Evolutionary conservation across 1,139 yeast genomes (phyloP).

Genomic region (Candida sojae): DNA sequence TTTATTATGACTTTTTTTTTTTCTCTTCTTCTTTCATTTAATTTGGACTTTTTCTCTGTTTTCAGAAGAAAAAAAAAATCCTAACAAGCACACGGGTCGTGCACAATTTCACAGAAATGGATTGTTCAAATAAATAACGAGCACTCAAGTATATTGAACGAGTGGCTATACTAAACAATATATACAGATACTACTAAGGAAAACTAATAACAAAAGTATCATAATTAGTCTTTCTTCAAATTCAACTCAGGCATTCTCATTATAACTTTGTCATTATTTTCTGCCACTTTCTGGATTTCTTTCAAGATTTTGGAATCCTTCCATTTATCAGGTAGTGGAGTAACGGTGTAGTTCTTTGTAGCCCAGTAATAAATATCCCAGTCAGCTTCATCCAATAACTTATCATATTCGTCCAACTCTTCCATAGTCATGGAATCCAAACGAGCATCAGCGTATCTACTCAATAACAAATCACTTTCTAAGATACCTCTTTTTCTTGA

Average conservation of each 20-base stretch:
- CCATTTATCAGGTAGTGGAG: slow-evolving; percentile 90
- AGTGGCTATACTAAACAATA: neutral
- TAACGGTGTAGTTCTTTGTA: slow-evolving; percentile 73
- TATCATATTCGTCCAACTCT: slow-evolving; percentile 84
- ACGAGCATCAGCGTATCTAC: slow-evolving; percentile 81
- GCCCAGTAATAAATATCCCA: slow-evolving; percentile 99
- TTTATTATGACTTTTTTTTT: too few species aligned
- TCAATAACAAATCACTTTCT: slow-evolving; percentile 84
- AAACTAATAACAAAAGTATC: neutral
- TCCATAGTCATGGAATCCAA: slow-evolving; percentile 58
- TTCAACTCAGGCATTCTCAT: slow-evolving; percentile 79
- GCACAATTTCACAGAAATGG: too few species aligned
- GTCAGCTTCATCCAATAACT: slow-evolving; percentile 85
- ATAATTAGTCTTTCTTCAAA: slow-evolving; percentile 1
- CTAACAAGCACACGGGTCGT: too few species aligned
- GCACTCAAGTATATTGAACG: too few species aligned
- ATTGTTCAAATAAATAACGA: too few species aligned
- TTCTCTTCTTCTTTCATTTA: too few species aligned
- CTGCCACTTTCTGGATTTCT: slow-evolving; percentile 70
- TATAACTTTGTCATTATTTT: slow-evolving; percentile 70
- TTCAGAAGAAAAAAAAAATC: too few species aligned
- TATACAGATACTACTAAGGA: neutral
- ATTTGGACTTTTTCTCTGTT: too few species aligned
- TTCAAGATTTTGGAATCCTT: slow-evolving; percentile 62
- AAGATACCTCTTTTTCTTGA: slow-evolving; percentile 93